These are phyloP conservation scores for Leccinum pachyderme DNA, from an alignment of 1,284 basidiomycete species.

Conservation along the genomic window DNA sequence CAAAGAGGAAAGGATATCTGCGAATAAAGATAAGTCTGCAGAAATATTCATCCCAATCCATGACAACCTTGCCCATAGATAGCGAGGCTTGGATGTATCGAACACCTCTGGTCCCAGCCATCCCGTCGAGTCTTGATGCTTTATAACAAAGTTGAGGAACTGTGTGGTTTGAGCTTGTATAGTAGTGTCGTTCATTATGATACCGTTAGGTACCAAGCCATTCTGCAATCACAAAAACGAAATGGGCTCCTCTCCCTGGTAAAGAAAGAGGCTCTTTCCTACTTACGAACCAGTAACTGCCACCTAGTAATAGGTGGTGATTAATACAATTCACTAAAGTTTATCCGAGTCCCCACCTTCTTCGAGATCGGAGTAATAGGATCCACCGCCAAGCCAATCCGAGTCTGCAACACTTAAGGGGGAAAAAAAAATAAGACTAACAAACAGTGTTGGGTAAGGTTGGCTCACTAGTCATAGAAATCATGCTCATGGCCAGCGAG, in stretches of 20 bases:
- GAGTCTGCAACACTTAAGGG: conserved; percentile 1
- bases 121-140: conserved; percentile 52
- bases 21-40: background rate
- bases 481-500: conserved; percentile 5
- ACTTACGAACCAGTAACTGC: conserved; percentile 7
- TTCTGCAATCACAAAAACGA: background rate
- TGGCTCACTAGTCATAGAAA: conserved; percentile 6
- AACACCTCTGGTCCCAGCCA: conserved; percentile 59
- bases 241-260: too few relatives aligned
- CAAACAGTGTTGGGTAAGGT: too few relatives aligned
- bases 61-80: conserved; percentile 51
- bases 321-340: background rate
- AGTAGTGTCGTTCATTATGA: background rate
- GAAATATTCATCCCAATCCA: background rate
- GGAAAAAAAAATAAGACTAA: too few relatives aligned
- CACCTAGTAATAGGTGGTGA: background rate
- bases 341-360: background rate
- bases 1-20: conserved; percentile 5
- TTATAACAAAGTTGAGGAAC: conserved; percentile 54
- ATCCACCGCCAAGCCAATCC: conserved; percentile 4
- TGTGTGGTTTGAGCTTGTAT: conserved; percentile 46
- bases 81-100: conserved; percentile 50
- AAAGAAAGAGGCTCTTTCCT: background rate
- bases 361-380: conserved; percentile 2
- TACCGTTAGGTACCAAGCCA: conserved; percentile 2